A percentile compares a stretch with the other conserved stretches of the same genome.
phyloP scores from a whole-genome alignment of 208 protist species.

The Trypanosoma rangeli region DNA sequence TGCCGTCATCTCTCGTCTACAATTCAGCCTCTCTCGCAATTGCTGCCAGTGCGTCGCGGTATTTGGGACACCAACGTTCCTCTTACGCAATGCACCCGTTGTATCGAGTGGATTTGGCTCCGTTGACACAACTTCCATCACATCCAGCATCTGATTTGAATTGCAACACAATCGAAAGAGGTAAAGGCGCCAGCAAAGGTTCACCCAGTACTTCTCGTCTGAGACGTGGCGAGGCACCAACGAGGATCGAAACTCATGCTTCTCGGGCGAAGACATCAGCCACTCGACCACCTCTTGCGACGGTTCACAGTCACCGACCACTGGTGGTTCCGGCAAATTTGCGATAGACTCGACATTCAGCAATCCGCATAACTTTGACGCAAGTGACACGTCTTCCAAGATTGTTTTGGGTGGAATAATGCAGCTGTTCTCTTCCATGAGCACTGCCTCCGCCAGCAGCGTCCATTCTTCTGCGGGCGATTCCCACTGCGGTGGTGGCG shows the following conservation, averaged over 20 bases:
- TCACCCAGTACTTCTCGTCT: slow-evolving; percentile 62
- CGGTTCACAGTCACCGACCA: slow-evolving; percentile 18
- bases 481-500: slow-evolving; percentile 34
- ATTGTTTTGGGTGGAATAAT: slow-evolving; percentile 36
- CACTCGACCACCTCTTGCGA: slow-evolving; percentile 39
- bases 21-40: slow-evolving; percentile 32
- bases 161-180: slow-evolving; percentile 41
- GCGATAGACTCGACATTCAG: slow-evolving; percentile 8
- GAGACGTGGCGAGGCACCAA: slow-evolving; percentile 46
- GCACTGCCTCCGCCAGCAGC: slow-evolving; percentile 31
- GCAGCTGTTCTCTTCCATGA: slow-evolving; percentile 44
- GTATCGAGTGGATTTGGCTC: slow-evolving; percentile 13
- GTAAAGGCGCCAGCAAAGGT: slow-evolving; percentile 43
- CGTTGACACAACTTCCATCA: slow-evolving; percentile 31
- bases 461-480: slow-evolving; percentile 45
- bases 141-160: slow-evolving; percentile 27
- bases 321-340: slow-evolving; percentile 4
- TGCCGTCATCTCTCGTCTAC: slow-evolving; percentile 25
- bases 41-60: slow-evolving; percentile 27
- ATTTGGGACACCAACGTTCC: slow-evolving; percentile 7
- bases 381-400: slow-evolving; percentile 14
- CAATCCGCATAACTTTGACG: slow-evolving; percentile 6
- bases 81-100: not conserved
- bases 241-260: slow-evolving; percentile 37
- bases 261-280: slow-evolving; percentile 28